Conservation (phyloP, 768 basidiomycete species). For the Flagelloscypha sp. region DNA sequence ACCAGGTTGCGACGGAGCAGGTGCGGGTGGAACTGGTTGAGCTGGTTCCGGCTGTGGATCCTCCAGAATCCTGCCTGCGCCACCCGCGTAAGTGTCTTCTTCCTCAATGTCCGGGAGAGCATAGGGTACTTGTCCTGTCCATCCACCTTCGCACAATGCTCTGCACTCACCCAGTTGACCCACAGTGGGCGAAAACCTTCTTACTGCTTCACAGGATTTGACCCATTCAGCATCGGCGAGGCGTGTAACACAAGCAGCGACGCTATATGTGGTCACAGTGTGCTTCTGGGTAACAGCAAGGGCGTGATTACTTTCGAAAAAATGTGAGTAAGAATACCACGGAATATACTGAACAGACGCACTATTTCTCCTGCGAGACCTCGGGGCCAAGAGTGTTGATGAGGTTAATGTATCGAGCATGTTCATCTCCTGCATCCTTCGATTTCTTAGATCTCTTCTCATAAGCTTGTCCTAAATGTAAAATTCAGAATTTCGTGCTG, state of each 20-base stretch:
- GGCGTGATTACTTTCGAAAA: slow-evolving; percentile 54
- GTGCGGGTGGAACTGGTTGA: no score
- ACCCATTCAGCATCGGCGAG: slow-evolving; percentile 79
- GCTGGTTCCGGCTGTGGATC: no score
- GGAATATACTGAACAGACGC: slow-evolving; percentile 17
- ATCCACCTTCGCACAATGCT: slow-evolving; percentile 68
- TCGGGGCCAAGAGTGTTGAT: slow-evolving; percentile 68
- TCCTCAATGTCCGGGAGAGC: slow-evolving; percentile 28
- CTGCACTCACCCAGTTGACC: slow-evolving; percentile 70
- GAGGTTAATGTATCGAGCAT: slow-evolving; percentile 67
- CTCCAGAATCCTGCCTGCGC: no score
- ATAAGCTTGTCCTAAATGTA: slow-evolving; percentile 49
- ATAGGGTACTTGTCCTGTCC: slow-evolving; percentile 45
- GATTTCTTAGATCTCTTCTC: slow-evolving; percentile 78
- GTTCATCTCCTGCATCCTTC: slow-evolving; percentile 62
- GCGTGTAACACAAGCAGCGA: slow-evolving; percentile 58
- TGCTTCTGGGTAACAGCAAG: slow-evolving; percentile 56
- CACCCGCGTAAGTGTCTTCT: slow-evolving; percentile 6
- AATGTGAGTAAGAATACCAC: slow-evolving; percentile 1
- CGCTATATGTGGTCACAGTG: slow-evolving; percentile 43
- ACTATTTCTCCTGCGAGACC: slow-evolving; percentile 77
- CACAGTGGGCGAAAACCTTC: slow-evolving; percentile 56
- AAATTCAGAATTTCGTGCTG: background rate
- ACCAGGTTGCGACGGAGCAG: no score
- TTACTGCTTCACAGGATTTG: slow-evolving; percentile 62